Conservation (phyloP, 2,329 filamentous ascomycete genomes). For the Cyphellophora attinorum region DNA sequence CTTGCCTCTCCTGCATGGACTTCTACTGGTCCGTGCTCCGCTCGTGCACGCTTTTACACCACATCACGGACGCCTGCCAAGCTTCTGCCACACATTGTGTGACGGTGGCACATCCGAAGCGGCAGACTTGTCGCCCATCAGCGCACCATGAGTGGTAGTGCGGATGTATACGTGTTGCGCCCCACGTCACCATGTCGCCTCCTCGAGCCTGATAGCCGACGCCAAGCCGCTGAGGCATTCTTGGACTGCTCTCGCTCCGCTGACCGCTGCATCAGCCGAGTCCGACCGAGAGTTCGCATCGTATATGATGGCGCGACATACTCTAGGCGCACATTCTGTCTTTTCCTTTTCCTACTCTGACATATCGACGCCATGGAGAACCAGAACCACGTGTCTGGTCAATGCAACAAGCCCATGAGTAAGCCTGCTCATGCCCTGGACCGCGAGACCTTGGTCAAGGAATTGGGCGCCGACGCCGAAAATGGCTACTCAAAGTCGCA, state of each 20-base stretch:
- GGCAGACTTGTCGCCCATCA: neutral
- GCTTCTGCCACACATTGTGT: neutral
- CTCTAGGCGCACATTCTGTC: neutral
- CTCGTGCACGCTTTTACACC: neutral
- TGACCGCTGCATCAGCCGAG: neutral
- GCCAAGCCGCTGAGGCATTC: neutral
- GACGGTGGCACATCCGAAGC: neutral
- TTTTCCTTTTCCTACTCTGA: constrained; percentile 1
- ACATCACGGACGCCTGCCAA: neutral
- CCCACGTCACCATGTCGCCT: neutral
- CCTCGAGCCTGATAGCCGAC: neutral
- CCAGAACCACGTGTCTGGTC: constrained; percentile 31
- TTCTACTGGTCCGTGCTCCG: neutral
- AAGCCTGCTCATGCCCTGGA: constrained; percentile 54
- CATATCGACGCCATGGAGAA: constrained; percentile 10
- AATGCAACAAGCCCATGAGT: constrained; percentile 45
- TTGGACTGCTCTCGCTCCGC: neutral
- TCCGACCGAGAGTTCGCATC: neutral
- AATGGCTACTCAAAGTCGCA: constrained; percentile 49
- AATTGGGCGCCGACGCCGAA: constrained; percentile 47
- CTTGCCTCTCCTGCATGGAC: too few species aligned
- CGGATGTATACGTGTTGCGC: too few species aligned
- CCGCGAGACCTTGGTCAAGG: constrained; percentile 41
- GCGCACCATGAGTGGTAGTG: neutral
- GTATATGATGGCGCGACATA: neutral